Base-by-base conservation (phyloP, 2,329 filamentous ascomycete species). In the Metarhizium brunneum region DNA sequence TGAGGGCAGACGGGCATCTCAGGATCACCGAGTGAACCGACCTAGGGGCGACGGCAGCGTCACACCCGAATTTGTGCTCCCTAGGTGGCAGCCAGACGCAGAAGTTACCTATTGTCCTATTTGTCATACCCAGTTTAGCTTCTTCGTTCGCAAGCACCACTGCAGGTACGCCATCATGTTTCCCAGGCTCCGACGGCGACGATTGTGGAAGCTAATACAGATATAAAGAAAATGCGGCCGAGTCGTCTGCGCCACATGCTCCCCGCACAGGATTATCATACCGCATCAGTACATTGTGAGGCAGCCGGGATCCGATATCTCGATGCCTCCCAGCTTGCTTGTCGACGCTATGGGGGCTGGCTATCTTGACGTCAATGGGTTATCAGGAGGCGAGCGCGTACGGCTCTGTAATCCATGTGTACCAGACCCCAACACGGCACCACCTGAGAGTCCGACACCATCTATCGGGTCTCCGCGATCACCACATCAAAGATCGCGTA, bases 221-320 rank as follows among this genome's bases (percentile, higher is more conserved):
- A 20, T 48, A 4, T 3, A 20, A 50, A 88, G 86, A 62, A 96
- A 96, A 81, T 97, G 92, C 68, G 92, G 92, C 49, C 80, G 91
- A 58, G 92, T 97, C 8, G 92, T 97, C 29, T 97, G 92, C 71
- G 85, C 86, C 56, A 79, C 84, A 20, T 97, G 92, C 73, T 96
- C 92, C 2, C 92, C 92, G 3, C 92, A 97, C 70, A 84, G 91
- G 58, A 97, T 97, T 66, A 95, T 89, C 3, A 96, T 97, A 60
- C 92, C 92, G 1, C 83, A 92, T 61, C 89, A 94, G 66, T 97
- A 90, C 68, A 96, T 97, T 61, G 91, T 96, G 30, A 86, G 87
- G 50, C 88, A 89, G 3, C 87, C 88, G 1, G 77, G 68, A 56
- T 59, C 69, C 42, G 75, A 79, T 57, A 64, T 71, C 58, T 63